Evolutionary conservation across 768 basidiomycete genomes (phyloP).

Genomic region (Russula emetica): DNA sequence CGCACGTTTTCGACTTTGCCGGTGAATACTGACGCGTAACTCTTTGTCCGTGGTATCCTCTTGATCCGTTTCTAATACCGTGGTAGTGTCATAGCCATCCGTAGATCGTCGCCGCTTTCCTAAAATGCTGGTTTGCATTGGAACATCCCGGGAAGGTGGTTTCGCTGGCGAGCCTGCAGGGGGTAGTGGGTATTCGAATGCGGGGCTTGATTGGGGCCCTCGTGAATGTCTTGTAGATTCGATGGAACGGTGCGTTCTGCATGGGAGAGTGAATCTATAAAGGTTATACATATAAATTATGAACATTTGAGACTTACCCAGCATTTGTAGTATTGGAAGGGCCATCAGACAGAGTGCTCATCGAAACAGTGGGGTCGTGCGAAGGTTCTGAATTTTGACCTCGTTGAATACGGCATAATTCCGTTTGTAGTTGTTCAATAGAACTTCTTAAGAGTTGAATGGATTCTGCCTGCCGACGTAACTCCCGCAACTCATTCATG

Average conservation of each 20-base stretch:
- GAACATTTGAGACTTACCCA: slow-evolving; percentile 12
- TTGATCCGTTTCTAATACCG: slow-evolving; percentile 42
- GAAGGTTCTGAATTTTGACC: slow-evolving; percentile 9
- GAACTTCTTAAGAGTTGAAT: slow-evolving; percentile 23
- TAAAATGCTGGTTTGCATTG: slow-evolving; percentile 43
- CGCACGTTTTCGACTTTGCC: slow-evolving; percentile 52
- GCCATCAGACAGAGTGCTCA: slow-evolving; percentile 13
- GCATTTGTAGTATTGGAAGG: slow-evolving; percentile 9
- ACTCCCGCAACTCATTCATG: slow-evolving; percentile 20
- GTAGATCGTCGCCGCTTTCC: slow-evolving; percentile 66
- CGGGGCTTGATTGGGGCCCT: slow-evolving; percentile 17
- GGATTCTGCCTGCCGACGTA: slow-evolving; percentile 23
- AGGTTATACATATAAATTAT: neutral
- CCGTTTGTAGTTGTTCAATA: slow-evolving; percentile 24
- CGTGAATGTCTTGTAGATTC: slow-evolving; percentile 12
- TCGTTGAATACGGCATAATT: slow-evolving; percentile 20
- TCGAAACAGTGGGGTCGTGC: slow-evolving; percentile 20
- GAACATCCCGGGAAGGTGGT: slow-evolving; percentile 34
- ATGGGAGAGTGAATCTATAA: neutral
- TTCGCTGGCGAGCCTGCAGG: slow-evolving; percentile 25
- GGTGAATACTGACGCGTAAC: slow-evolving; percentile 38
- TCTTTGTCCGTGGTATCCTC: slow-evolving; percentile 39
- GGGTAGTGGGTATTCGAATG: slow-evolving; percentile 28
- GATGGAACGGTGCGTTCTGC: slow-evolving; percentile 7
- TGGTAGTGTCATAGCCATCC: slow-evolving; percentile 41